Evolutionary conservation across 345 rosid genomes (phyloP), one percentile per base, ranked within the genome.

Genomic region (Camelina neglecta): DNA sequence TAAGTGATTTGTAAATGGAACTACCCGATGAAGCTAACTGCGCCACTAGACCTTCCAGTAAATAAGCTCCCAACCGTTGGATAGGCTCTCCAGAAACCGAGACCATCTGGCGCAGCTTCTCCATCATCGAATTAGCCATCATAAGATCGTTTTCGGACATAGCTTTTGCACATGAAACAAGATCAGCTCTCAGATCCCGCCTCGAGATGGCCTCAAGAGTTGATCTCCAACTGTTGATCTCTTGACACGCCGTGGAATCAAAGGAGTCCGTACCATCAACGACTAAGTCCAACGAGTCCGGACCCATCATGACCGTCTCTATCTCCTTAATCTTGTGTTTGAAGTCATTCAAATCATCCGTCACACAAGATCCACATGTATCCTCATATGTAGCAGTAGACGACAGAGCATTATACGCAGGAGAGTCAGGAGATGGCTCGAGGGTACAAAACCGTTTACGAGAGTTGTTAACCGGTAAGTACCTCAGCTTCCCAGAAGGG

Each of bases 21-120:
- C 89, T 93, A 68, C 97, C 97, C 0, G 98, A 88, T 15, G 96
- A 91, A 74, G 91, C 72, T 63, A 87, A 74, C 26, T 90, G 90
- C 6, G 98, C 98, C 47, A 93, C 96, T 3, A 93, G 86, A 54
- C 98, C 98, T 85, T 93, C 97, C 69, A 93, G 76, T 89, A 93
- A 81, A 63, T 93, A 93, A 15, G 98, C 98, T 73, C 96, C 98
- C 72, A 93, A 81, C 78, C 98, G 82, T 84, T 93, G 91, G 59
- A 91, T 87, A n/a, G 98, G 98, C 79, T 91, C 98, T 38, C 98
- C 98, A 31, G 90, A 88, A 80, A 93, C 96, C 0, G 98, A 93
- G 12, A 91, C 98, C 91, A 91, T 85, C 64, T 57, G 83, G 0
- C 97, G 88, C 36, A 85, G 44, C 81, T 84, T 84, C 77, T 83